Base-by-base conservation (phyloP, 331 rosid genomes). In the Ulmus americana region DNA sequence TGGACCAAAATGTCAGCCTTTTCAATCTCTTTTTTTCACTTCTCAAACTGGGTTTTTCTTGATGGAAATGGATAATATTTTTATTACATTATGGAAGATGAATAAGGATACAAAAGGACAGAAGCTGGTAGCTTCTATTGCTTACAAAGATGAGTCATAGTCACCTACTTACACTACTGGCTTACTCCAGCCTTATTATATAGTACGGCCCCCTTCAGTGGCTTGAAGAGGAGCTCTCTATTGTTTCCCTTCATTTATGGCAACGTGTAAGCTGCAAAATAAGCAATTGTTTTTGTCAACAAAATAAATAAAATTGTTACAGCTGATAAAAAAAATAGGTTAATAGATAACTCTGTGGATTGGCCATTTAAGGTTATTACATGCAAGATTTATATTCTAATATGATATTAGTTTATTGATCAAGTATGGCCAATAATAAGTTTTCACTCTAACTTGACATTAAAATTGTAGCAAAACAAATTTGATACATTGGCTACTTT, bases 251-350 rank as follows among this genome's bases (percentile, higher is more conserved):
- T 56, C 70, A 56, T 45, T 50, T 72, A 80, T 38, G 95, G 95
- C 15, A 87, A 51, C 9, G 90, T 80, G 63, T 80, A 84, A 52
- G 76, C 95, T 87, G 88, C 83, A 80, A 76, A 61, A 12, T 60
- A 3, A 61, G 1, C 43, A 54, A 58, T 40, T 13, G 6, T n/a
- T n/a, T n/a, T 8, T 49, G 52, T 39, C n/a, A 72, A 63, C 1
- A 38, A 46, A 43, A 39, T 14, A 18, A 20, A 16, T 8, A 53
- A 16, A 8, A 52, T 1, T 20, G 22, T 20, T 20, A 20, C 22
- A 20, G 22, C 22, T 20, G 13, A n/a, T 22, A 0, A 49, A 13
- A 56, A 10, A 6, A 1, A 11, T 38, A 28, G 4, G 35, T 28
- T 28, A 28, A 28, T 28, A 28, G 2, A 28, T 0, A 28, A 28